phyloP scores from a whole-genome alignment of 768 basidiomycete genomes.

The Suillus hirtellus region DNA sequence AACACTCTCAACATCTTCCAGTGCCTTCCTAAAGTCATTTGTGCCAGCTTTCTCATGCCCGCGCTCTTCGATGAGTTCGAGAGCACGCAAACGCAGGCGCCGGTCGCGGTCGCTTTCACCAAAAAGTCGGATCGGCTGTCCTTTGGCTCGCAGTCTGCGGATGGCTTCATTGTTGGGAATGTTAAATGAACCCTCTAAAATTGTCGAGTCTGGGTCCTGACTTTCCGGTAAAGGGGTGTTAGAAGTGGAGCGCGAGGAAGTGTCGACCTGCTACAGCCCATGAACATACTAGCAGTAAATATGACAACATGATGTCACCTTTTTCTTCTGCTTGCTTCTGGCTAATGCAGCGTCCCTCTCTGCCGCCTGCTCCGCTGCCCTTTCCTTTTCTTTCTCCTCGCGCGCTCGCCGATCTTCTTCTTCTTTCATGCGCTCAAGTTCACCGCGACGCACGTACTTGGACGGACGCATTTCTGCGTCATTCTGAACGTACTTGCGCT shows the following conservation, averaged over 20 bases:
- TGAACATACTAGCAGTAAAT: conserved; percentile 9
- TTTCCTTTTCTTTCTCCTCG: conserved; percentile 32
- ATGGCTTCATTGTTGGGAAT: conserved; percentile 93
- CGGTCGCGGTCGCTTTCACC: conserved; percentile 96
- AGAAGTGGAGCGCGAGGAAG: conserved; percentile 39
- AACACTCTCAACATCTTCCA: conserved; percentile 84
- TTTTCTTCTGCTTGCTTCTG: conserved; percentile 31
- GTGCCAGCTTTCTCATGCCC: conserved; percentile 80
- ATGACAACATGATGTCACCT: conserved; percentile 42
- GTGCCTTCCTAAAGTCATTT: conserved; percentile 91
- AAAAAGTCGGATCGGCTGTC: conserved; percentile 93
- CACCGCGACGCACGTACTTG: conserved; percentile 91
- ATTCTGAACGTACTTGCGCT: conserved; percentile 73
- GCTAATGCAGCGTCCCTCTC: conserved; percentile 16
- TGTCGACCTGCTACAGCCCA: conserved; percentile 47
- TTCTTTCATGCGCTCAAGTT: conserved; percentile 73
- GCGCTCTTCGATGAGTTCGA: conserved; percentile 94
- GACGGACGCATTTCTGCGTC: conserved; percentile 50
- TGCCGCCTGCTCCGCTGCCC: conserved; percentile 32
- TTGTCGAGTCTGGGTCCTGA: conserved; percentile 42
- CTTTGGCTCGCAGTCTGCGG: conserved; percentile 84
- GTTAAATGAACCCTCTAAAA: conserved; percentile 59
- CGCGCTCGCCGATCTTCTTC: conserved; percentile 40
- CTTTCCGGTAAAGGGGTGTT: conserved; percentile 37
- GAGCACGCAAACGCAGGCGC: conserved; percentile 81